These are phyloP conservation scores for Cystobasidium ongulense DNA, from an alignment of 768 basidiomycete genomes.

Conservation along the genomic window DNA sequence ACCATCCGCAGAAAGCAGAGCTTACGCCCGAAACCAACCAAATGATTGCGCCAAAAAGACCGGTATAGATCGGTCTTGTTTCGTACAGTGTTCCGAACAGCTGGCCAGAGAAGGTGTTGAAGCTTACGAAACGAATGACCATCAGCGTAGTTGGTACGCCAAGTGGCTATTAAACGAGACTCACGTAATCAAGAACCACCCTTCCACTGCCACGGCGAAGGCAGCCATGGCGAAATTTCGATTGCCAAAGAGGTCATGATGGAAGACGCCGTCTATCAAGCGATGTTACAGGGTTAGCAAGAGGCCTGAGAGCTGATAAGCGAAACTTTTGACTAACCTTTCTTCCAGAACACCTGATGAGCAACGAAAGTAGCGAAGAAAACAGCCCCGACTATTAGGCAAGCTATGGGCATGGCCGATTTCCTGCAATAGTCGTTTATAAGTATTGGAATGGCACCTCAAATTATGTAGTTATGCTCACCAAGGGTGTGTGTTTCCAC, in stretches of 20 bases:
- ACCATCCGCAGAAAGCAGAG: conserved; percentile 13
- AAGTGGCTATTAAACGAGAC: not conserved
- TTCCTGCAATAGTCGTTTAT: not conserved
- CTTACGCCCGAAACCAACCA: not conserved
- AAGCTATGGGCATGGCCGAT: not conserved
- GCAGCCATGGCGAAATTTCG: not conserved
- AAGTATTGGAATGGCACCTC: not conserved
- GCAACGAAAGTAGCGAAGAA: not conserved
- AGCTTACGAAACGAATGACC: not conserved
- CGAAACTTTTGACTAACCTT: not conserved
- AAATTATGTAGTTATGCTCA: not conserved
- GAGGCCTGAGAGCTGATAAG: no score
- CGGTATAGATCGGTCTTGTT: not conserved
- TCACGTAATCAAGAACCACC: conserved; percentile 10
- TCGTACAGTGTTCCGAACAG: conserved; percentile 1
- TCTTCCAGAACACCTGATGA: conserved; percentile 13
- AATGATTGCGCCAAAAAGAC: not conserved
- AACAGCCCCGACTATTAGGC: not conserved
- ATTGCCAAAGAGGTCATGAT: conserved; percentile 1
- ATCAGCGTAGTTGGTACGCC: not conserved
- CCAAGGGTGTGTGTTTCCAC: conserved; percentile 4
- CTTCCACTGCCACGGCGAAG: not conserved
- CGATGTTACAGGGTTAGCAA: not conserved
- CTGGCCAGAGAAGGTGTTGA: conserved; percentile 3
- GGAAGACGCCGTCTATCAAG: not conserved